Evolutionary conservation across 441 rosid genomes (phyloP).

Genomic region (Lepidium campestre): DNA sequence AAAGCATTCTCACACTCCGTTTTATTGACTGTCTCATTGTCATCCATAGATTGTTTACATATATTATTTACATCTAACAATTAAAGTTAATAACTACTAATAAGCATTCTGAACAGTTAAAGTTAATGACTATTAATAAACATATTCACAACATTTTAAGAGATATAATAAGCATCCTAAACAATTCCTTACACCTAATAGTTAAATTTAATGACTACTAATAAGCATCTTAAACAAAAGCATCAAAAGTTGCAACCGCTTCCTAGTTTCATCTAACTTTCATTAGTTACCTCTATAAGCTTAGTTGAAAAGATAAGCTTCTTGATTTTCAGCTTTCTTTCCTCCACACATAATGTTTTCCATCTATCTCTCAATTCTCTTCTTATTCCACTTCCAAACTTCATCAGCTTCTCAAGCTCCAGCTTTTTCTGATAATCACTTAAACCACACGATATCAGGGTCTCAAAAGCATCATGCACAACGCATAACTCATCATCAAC

Average conservation of each 20-base stretch:
- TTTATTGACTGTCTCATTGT: too few relatives aligned
- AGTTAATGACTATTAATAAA: too few relatives aligned
- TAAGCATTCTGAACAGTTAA: too few relatives aligned
- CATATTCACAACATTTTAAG: too few relatives aligned
- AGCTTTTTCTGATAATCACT: conserved; percentile 11
- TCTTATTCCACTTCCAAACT: conserved; percentile 1
- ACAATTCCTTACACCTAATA: too few relatives aligned
- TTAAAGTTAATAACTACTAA: too few relatives aligned
- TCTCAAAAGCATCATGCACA: conserved; percentile 15
- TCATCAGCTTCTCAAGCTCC: conserved; percentile 11
- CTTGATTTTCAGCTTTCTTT: neutral
- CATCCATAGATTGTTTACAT: too few relatives aligned
- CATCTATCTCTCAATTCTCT: conserved; percentile 12
- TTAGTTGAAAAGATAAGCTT: neutral
- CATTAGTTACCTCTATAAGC: neutral
- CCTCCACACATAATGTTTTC: conserved; percentile 7
- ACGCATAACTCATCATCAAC: neutral
- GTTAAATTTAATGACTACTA: too few relatives aligned
- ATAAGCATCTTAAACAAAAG: too few relatives aligned
- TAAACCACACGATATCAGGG: neutral
- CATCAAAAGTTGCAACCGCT: neutral
- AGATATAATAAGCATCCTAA: too few relatives aligned
- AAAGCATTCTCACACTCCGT: too few relatives aligned
- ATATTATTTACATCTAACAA: too few relatives aligned
- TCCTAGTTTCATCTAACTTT: neutral